Evolutionary conservation across 2,329 filamentous ascomycete species (phyloP), one percentile per base, ranked within the genome.

Genomic region (Penicillium digitatum): DNA sequence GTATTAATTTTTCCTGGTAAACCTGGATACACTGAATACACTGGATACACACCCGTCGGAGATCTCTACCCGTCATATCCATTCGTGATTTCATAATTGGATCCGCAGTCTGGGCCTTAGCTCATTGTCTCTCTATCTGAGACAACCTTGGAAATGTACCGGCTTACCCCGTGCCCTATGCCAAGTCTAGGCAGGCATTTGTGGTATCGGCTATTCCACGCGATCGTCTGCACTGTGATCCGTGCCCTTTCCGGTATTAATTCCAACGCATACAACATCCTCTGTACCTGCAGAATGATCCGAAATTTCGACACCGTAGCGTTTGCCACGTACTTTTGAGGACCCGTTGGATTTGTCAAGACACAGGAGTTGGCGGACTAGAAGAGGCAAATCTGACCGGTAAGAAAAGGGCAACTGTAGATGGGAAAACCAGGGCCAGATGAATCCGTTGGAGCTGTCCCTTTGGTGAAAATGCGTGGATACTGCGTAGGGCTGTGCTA

Each of bases 61-160:
- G 58, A 63, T 63, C 56, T 58, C 49, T 57, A 42, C 54, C 58
- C 52, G 58, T 43, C 39, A 61, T 61, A 42, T 57, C 48, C 56
- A 52, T 52, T 26, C 56, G 49, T 44, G 24, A 20, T 9, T 31
- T 31, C 31, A 2, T 43, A 43, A 43, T 44, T 31, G 27, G 42
- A 10, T 45, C 27, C 27, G 11, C 27, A 58, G 59, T 44, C 46
- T 51, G 46, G 44, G 48, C 55, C 39, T 57, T 57, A 60, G 57
- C 51, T 45, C 35, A 24, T 46, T 24, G 27, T 45, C 32, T 44
- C 27, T 62, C 56, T 61, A 58, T 61, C 55, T 59, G 58, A 61
- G 58, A 61, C 48, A n/a, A n/a, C 8, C 10, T 26, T 26, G 24
- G 3, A 9, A 29, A n/a, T 27, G 10, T 24, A 38, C 54, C 48